A percentile compares a stretch with the other conserved stretches of the same genome.
Conservation (phyloP, 2,329 filamentous ascomycete genomes). For the Ophiosphaerella korrae region DNA sequence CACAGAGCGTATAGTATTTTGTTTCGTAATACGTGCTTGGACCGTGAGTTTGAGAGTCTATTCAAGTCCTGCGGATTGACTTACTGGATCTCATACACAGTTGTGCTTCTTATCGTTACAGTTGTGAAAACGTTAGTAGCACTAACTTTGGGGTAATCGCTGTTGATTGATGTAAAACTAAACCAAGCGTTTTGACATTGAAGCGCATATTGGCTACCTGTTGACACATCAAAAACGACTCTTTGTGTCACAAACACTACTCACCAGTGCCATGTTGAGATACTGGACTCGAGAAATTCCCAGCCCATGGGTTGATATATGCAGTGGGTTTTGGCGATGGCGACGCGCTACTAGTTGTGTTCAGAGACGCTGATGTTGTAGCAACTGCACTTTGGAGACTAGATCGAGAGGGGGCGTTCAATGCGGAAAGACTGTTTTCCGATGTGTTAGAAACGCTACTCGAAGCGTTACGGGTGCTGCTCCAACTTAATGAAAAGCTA, state of each 20-base stretch:
- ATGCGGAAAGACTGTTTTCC: neutral
- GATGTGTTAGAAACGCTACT: neutral
- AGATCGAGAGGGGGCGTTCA: neutral
- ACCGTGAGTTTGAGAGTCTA: neutral
- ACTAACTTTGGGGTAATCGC: conserved; percentile 9
- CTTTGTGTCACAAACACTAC: neutral
- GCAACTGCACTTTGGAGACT: neutral
- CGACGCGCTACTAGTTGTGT: conserved; percentile 4
- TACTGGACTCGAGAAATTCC: conserved; percentile 16
- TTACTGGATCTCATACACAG: conserved; percentile 16
- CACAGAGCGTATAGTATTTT: conserved; percentile 18
- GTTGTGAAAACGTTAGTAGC: conserved; percentile 5
- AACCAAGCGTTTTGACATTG: conserved; percentile 23
- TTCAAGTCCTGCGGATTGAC: no score
- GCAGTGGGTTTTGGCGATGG: conserved; percentile 4
- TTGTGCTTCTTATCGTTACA: conserved; percentile 12
- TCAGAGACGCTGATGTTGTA: neutral
- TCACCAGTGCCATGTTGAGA: conserved; percentile 15
- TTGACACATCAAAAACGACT: neutral
- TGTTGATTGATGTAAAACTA: conserved; percentile 14
- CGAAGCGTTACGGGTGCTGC: neutral
- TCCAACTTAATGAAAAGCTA: conserved; percentile 7
- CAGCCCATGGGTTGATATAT: conserved; percentile 23
- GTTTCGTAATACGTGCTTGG: conserved; percentile 15
- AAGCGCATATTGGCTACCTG: conserved; percentile 18